Conservation (phyloP, 73 alveolate species). For the Paramecium bursaria region DNA sequence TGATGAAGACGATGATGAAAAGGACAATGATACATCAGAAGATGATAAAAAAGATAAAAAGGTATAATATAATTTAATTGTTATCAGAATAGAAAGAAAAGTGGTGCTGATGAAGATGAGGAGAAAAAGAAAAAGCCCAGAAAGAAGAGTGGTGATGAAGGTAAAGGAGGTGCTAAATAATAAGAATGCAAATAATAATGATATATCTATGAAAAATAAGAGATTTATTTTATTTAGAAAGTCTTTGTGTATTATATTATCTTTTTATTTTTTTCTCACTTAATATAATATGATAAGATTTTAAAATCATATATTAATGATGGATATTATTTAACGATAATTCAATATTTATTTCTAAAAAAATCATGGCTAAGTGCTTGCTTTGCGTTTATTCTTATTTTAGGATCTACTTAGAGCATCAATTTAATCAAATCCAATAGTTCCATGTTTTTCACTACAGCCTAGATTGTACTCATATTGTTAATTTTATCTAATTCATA, state of each 20-base stretch:
- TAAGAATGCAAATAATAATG: constrained; percentile 62
- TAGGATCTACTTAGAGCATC: constrained; percentile 80
- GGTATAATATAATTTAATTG: not conserved
- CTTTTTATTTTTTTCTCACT: too few relatives aligned
- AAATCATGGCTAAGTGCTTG: constrained; percentile 84
- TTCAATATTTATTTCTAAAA: constrained; percentile 66
- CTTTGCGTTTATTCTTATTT: constrained; percentile 76
- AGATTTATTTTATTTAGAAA: too few relatives aligned
- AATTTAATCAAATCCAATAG: constrained; percentile 73
- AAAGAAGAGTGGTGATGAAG: constrained; percentile 22
- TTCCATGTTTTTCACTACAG: constrained; percentile 55
- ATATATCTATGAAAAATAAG: too few relatives aligned
- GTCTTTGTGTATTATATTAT: too few relatives aligned
- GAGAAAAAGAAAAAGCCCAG: too few relatives aligned
- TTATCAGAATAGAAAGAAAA: constrained; percentile 45
- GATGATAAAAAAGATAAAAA: constrained; percentile 36
- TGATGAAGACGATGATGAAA: constrained; percentile 69
- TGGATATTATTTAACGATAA: too few relatives aligned
- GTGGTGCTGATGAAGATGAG: too few relatives aligned
- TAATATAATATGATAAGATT: too few relatives aligned
- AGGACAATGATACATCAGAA: constrained; percentile 10
- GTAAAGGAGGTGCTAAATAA: constrained; percentile 3
- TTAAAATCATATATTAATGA: too few relatives aligned
- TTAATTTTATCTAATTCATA: constrained; percentile 57
- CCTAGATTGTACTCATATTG: constrained; percentile 19